Conservation (phyloP, 2,329 filamentous ascomycete species). For the Orbilia blumenaviensis region DNA sequence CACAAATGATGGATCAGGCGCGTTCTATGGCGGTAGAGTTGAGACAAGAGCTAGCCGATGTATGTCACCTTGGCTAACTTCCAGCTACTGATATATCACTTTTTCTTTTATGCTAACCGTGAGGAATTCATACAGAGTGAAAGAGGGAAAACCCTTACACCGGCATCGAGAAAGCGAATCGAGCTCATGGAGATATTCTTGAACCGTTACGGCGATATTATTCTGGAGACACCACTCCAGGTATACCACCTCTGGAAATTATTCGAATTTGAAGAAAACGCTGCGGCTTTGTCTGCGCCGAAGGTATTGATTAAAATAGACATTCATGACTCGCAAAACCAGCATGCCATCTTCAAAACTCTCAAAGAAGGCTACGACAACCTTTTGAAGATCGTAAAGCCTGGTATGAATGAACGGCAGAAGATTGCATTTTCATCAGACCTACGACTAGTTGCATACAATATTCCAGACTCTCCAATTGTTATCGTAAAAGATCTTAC, state of each 20-base stretch:
- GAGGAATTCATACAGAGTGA: background rate
- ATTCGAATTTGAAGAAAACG: background rate
- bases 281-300: background rate
- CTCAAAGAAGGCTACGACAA: background rate
- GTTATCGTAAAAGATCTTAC: background rate
- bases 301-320: background rate
- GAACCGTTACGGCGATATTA: background rate
- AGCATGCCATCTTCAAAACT: background rate
- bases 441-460: background rate
- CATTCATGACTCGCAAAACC: background rate
- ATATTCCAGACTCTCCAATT: background rate
- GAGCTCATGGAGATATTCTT: background rate
- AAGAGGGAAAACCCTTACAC: background rate
- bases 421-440: background rate
- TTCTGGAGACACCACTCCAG: background rate
- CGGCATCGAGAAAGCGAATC: background rate
- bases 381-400: background rate
- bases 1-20: background rate
- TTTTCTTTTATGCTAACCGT: too few species aligned
- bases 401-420: background rate
- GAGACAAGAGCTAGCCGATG: background rate
- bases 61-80: too few species aligned
- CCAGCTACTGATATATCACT: too few species aligned
- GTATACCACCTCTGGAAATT: constrained; percentile 15
- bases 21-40: background rate